These are phyloP conservation scores for Metschnikowia henanensis DNA, from an alignment of 805 yeast genomes.

Conservation along the genomic window DNA sequence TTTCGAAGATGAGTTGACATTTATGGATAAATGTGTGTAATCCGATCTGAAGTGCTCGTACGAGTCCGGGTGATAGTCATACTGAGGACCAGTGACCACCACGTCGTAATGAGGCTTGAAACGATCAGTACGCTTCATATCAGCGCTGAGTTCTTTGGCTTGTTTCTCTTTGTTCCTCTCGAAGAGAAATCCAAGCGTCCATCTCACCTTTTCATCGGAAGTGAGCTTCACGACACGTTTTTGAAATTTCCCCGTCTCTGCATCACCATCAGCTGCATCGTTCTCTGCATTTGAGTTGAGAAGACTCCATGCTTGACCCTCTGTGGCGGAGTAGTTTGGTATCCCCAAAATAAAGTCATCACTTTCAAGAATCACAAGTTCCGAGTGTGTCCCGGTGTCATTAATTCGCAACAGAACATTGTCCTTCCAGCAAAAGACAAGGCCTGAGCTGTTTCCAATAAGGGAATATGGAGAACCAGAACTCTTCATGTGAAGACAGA, in stretches of 20 bases:
- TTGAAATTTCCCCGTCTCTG: constrained; percentile 32
- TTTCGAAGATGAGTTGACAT: constrained; percentile 35
- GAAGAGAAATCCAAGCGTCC: constrained; percentile 75
- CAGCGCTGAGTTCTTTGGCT: constrained; percentile 31
- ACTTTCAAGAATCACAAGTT: constrained; percentile 54
- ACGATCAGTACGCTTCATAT: constrained; percentile 44
- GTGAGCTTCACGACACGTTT: constrained; percentile 55
- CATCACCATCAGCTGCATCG: constrained; percentile 19
- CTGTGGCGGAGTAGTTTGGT: constrained; percentile 46
- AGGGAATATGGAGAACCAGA: constrained; percentile 58
- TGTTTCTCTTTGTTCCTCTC: constrained; percentile 53
- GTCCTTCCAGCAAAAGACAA: constrained; percentile 64
- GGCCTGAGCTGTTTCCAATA: constrained; percentile 59
- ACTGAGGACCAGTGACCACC: constrained; percentile 55
- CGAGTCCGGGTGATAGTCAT: constrained; percentile 69
- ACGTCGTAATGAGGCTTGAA: constrained; percentile 67
- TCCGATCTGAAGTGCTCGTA: constrained; percentile 79
- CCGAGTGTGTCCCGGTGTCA: constrained; percentile 47
- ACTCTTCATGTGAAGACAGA: constrained; percentile 64
- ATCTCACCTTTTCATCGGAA: constrained; percentile 61
- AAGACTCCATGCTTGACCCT: constrained; percentile 39
- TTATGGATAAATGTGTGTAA: constrained; percentile 59
- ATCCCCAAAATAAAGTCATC: constrained; percentile 56
- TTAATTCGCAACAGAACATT: constrained; percentile 52
- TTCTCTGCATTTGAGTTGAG: constrained; percentile 23